Percentiles rank a stretch among this genome's conserved stretches.
Conservation (phyloP, 345 rosid genomes). For the Lumnitzera littorea region DNA sequence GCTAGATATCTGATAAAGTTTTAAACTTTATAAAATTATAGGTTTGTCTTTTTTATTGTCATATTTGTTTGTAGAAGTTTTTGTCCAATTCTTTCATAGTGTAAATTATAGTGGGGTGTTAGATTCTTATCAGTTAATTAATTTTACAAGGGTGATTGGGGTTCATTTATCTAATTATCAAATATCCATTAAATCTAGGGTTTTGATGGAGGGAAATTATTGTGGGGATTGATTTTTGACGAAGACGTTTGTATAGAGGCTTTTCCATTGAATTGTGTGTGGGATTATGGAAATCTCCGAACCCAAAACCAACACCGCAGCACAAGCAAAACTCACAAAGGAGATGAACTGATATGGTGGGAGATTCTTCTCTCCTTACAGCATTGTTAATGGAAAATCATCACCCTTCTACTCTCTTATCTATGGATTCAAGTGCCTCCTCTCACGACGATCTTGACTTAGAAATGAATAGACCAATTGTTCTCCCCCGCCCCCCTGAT, state of each 20-base stretch:
- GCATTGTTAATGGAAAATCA: conserved; percentile 79
- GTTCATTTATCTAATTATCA: too few species aligned
- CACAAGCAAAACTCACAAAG: conserved; percentile 13
- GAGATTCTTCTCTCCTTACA: conserved; percentile 55
- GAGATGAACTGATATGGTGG: conserved; percentile 26
- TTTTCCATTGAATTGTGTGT: conserved; percentile 35
- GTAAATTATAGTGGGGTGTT: not conserved
- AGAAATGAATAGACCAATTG: conserved; percentile 75
- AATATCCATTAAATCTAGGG: conserved; percentile 27
- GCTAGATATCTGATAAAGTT: conserved; percentile 19
- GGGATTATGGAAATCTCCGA: conserved; percentile 24
- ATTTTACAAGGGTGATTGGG: too few species aligned
- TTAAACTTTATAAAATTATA: conserved; percentile 4
- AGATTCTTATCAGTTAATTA: too few species aligned
- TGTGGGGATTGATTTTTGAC: conserved; percentile 45
- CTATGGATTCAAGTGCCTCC: conserved; percentile 92
- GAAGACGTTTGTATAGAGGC: conserved; percentile 29
- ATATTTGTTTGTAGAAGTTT: conserved; percentile 10
- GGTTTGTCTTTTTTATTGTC: conserved; percentile 14
- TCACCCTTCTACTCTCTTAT: conserved; percentile 87
- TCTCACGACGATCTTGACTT: conserved; percentile 86
- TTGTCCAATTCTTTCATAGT: not conserved
- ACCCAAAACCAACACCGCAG: conserved; percentile 27
- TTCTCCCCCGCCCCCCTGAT: conserved; percentile 84
- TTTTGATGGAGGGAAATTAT: conserved; percentile 49